Percentiles rank a stretch among this genome's conserved stretches.
Evolutionary conservation across 306 rosid species (phyloP).

Genomic region (Arachis stenosperma): DNA sequence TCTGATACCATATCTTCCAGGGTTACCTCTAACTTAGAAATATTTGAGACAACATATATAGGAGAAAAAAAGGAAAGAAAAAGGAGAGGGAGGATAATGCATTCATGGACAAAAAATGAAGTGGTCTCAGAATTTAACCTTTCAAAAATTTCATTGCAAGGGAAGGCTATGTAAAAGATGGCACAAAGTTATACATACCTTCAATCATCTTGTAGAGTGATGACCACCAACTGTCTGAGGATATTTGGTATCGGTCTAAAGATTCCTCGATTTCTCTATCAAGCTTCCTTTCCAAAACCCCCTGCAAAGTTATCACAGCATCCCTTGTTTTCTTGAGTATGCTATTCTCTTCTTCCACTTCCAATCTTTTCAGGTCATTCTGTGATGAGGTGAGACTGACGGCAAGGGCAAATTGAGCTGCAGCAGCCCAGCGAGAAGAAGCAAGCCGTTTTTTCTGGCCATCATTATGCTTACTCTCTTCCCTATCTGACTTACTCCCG

Average conservation of each 20-base stretch:
- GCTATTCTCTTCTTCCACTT: slow-evolving; percentile 61
- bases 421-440: slow-evolving; percentile 76
- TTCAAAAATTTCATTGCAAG: slow-evolving; percentile 4
- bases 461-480: slow-evolving; percentile 41
- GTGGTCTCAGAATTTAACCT: background rate
- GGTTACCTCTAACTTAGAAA: too few relatives aligned
- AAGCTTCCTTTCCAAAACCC: slow-evolving; percentile 82
- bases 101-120: background rate
- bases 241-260: slow-evolving; percentile 51
- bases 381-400: slow-evolving; percentile 69
- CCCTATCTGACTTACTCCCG: slow-evolving; percentile 46
- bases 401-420: slow-evolving; percentile 74
- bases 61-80: background rate
- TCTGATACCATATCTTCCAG: background rate
- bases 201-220: slow-evolving; percentile 85
- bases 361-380: slow-evolving; percentile 69
- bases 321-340: slow-evolving; percentile 80
- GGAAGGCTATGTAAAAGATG: slow-evolving; percentile 13
- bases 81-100: background rate
- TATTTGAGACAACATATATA: background rate
- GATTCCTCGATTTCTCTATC: slow-evolving; percentile 67
- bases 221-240: slow-evolving; percentile 78
- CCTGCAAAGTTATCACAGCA: slow-evolving; percentile 82
- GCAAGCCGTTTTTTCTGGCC: slow-evolving; percentile 63
- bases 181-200: slow-evolving; percentile 54